A percentile compares a stretch with the other conserved stretches of the same genome.
Evolutionary conservation across 1,284 basidiomycete species (phyloP).

Genomic region (Rhodotorula glutinis): DNA sequence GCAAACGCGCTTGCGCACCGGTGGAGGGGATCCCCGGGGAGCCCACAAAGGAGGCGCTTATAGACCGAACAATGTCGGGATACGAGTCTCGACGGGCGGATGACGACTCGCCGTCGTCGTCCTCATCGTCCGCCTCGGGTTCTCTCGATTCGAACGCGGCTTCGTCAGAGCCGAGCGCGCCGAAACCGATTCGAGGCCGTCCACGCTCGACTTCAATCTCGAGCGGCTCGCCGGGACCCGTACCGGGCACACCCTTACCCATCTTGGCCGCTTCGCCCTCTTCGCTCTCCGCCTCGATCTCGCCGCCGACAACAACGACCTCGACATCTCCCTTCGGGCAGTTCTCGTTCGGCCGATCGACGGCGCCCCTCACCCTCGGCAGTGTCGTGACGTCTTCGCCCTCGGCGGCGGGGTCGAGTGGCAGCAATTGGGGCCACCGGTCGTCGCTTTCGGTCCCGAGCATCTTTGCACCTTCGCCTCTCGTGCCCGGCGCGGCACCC

Average conservation of each 20-base stretch:
- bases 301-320: background rate
- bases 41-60: no score
- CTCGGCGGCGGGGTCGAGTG: background rate
- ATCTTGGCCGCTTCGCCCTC: constrained; percentile 11
- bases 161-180: no score
- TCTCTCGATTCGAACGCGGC: no score
- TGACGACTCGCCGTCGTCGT: no score
- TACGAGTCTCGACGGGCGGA: no score
- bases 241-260: constrained; percentile 18
- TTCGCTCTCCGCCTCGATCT: background rate
- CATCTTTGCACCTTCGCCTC: constrained; percentile 26
- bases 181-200: constrained; percentile 14
- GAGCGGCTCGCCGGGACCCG: constrained; percentile 27
- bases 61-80: no score
- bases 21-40: no score
- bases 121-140: no score
- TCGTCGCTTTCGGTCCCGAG: constrained; percentile 24
- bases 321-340: background rate
- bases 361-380: background rate
- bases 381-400: background rate
- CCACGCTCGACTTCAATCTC: constrained; percentile 38
- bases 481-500: constrained; percentile 17
- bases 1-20: no score
- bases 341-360: background rate
- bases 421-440: constrained; percentile 15